phyloP scores from a whole-genome alignment of 1,284 basidiomycete genomes.

The Schizophyllum commune region DNA sequence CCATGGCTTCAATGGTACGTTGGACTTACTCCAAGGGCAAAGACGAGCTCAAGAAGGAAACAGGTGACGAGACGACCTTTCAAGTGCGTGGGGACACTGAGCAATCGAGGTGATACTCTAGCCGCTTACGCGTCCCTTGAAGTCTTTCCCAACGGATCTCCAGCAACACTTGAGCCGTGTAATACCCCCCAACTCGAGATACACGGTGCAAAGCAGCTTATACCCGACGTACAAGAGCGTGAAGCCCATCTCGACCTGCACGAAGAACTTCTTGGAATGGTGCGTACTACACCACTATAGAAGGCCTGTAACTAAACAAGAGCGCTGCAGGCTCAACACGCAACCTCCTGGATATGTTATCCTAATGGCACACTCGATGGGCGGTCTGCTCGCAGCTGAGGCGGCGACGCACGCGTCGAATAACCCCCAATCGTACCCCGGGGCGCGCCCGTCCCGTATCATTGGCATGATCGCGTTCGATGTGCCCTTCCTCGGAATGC shows the following conservation, averaged over 20 bases:
- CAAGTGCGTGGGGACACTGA: constrained; percentile 24
- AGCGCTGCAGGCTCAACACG: constrained; percentile 34
- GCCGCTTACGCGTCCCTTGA: background rate
- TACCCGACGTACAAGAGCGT: constrained; percentile 52
- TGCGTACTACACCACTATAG: constrained; percentile 14
- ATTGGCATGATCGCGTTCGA: constrained; percentile 50
- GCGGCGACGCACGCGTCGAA: constrained; percentile 37
- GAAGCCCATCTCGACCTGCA: constrained; percentile 40
- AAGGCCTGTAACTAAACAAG: background rate
- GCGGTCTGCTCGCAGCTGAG: constrained; percentile 47
- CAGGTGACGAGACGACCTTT: constrained; percentile 41
- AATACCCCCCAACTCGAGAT: constrained; percentile 25
- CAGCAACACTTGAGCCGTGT: constrained; percentile 31
- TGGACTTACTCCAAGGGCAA: background rate
- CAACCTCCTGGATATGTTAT: constrained; percentile 48
- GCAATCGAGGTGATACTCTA: background rate
- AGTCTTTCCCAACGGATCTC: constrained; percentile 47
- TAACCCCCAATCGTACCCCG: constrained; percentile 16
- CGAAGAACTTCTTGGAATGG: constrained; percentile 46
- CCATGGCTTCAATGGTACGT: constrained; percentile 45
- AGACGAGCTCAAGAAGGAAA: constrained; percentile 7
- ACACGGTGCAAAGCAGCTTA: constrained; percentile 36
- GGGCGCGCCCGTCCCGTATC: constrained; percentile 31
- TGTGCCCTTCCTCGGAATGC: constrained; percentile 50
- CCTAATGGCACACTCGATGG: constrained; percentile 51